A percentile compares a stretch with the other conserved stretches of the same genome.
Evolutionary conservation across 345 rosid species (phyloP).

Genomic region (Camelina hispida): DNA sequence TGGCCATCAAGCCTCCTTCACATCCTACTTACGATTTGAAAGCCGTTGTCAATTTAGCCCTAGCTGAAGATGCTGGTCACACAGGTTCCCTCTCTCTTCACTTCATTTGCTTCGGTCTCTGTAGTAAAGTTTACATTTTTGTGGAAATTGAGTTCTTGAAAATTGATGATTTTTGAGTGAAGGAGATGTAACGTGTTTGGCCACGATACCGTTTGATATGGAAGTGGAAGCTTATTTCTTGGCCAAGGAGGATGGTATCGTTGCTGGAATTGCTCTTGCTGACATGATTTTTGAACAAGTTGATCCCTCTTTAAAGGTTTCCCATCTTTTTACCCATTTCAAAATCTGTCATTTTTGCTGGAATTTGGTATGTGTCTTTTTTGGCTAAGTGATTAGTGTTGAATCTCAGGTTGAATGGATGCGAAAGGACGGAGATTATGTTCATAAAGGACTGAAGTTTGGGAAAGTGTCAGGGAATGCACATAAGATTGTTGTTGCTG

Average conservation of each 20-base stretch:
- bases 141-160: slow-evolving; percentile 19
- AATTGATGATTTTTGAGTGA: slow-evolving; percentile 33
- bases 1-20: slow-evolving; percentile 78
- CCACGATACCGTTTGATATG: slow-evolving; percentile 81
- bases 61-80: slow-evolving; percentile 92
- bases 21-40: slow-evolving; percentile 90
- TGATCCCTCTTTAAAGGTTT: slow-evolving; percentile 86
- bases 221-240: slow-evolving; percentile 94
- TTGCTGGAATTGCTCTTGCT: slow-evolving; percentile 84
- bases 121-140: slow-evolving; percentile 22
- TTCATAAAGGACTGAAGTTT: slow-evolving; percentile 83
- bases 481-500: slow-evolving; percentile 83
- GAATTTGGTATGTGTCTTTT: background rate
- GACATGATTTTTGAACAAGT: slow-evolving; percentile 86
- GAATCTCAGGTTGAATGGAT: slow-evolving; percentile 80
- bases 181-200: slow-evolving; percentile 97
- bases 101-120: background rate
- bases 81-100: slow-evolving; percentile 54
- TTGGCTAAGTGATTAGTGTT: background rate
- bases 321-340: background rate
- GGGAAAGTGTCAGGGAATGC: slow-evolving; percentile 94
- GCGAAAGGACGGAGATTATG: slow-evolving; percentile 79
- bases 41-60: slow-evolving; percentile 71
- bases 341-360: slow-evolving; percentile 2
- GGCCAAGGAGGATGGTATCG: slow-evolving; percentile 89